Evolutionary conservation across 78 protist species (phyloP).

Genomic region (Cyanophora paradoxa): DNA sequence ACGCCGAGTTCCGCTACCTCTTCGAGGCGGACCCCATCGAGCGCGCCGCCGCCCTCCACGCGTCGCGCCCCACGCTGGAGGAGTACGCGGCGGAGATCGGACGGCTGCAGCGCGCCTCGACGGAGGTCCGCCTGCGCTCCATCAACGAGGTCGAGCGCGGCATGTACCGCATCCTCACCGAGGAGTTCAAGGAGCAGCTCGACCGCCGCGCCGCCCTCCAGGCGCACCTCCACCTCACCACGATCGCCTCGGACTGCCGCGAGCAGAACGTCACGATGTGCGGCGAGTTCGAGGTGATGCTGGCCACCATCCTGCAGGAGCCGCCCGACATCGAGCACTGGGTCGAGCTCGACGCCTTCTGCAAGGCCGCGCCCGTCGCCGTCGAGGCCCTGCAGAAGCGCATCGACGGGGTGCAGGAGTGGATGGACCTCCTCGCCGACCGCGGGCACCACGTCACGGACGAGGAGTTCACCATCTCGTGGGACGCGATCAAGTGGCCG

Average conservation of each 20-base stretch:
- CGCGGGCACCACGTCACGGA: constrained; percentile 7
- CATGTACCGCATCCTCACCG: background rate
- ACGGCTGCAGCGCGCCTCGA: too few relatives aligned
- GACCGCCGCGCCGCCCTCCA: background rate
- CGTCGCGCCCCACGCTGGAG: background rate
- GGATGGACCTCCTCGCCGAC: too few relatives aligned
- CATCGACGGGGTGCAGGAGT: too few relatives aligned
- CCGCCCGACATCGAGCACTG: too few relatives aligned
- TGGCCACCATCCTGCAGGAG: too few relatives aligned
- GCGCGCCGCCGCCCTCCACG: background rate
- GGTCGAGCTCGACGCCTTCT: too few relatives aligned
- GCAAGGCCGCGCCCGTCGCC: too few relatives aligned
- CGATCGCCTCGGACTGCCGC: background rate
- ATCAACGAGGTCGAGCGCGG: background rate
- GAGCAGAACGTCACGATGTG: too few relatives aligned
- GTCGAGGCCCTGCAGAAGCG: background rate
- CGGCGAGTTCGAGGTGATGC: too few relatives aligned
- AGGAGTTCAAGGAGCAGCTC: background rate
- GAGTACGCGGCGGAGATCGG: background rate
- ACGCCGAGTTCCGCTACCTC: background rate
- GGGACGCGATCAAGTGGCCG: too few relatives aligned
- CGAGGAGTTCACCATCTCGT: too few relatives aligned
- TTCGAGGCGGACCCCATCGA: background rate
- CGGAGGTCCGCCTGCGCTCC: background rate
- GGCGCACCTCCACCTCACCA: too few relatives aligned